Percentiles rank a stretch among this genome's conserved stretches.
These are phyloP conservation scores for Ophiognomonia clavigignenti-juglandacearum DNA, from an alignment of 2,329 filamentous ascomycete species.

Conservation along the genomic window DNA sequence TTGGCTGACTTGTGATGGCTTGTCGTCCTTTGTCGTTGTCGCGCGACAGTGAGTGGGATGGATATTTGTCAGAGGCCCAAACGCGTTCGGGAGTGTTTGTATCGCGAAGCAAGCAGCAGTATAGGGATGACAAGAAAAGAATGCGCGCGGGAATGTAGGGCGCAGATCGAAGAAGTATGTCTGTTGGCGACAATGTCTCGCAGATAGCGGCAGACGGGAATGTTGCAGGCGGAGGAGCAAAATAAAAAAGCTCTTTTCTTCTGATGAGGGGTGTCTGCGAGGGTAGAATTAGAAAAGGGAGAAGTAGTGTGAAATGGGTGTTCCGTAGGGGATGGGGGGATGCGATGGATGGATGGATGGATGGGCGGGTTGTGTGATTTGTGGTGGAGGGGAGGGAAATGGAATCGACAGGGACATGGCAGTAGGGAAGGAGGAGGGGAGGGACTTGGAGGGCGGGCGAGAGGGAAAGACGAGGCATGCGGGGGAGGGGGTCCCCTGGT, in stretches of 20 bases:
- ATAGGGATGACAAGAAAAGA: conserved; percentile 6
- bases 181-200: conserved; percentile 1
- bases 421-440: too few relatives aligned
- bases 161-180: conserved; percentile 2
- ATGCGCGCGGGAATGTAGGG: conserved; percentile 6
- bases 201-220: neutral
- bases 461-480: too few relatives aligned
- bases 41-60: too few relatives aligned
- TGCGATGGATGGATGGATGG: too few relatives aligned
- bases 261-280: conserved; percentile 5
- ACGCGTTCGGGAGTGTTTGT: neutral
- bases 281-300: conserved; percentile 7
- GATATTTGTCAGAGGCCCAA: too few relatives aligned
- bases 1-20: too few relatives aligned
- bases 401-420: too few relatives aligned
- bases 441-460: too few relatives aligned
- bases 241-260: conserved; percentile 1
- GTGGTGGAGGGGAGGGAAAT: conserved; percentile 2
- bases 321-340: too few relatives aligned
- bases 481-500: too few relatives aligned
- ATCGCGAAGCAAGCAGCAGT: conserved; percentile 4
- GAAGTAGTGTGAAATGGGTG: conserved; percentile 14
- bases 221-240: neutral
- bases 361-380: neutral
- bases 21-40: too few relatives aligned